Conservation (phyloP, 73 alveolate genomes). For the Tetrahymena elliotti region DNA sequence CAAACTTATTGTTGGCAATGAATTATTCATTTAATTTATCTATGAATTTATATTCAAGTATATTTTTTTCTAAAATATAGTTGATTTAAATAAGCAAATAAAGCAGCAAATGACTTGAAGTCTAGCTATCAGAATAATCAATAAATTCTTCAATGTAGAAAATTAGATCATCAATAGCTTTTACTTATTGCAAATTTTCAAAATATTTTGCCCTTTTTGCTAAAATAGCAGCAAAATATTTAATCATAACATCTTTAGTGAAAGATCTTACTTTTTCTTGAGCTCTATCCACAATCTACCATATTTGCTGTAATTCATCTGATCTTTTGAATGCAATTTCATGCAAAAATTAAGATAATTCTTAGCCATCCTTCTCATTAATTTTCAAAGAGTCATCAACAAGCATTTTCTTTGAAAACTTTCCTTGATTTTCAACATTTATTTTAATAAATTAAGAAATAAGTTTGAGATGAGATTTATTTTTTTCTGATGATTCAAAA, state of each 20-base stretch:
- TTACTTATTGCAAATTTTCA: not conserved
- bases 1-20: not conserved
- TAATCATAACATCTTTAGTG: not conserved
- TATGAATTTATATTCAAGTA: not conserved
- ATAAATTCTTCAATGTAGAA: not conserved
- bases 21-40: not conserved
- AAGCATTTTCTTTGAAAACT: not conserved
- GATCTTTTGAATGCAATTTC: not conserved
- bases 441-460: not conserved
- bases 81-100: not conserved
- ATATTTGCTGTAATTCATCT: not conserved
- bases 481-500: not conserved
- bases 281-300: not conserved
- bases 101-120: not conserved
- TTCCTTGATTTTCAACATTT: not conserved
- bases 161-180: not conserved
- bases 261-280: not conserved
- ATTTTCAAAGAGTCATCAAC: not conserved
- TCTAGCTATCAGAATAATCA: not conserved
- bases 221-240: not conserved
- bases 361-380: not conserved
- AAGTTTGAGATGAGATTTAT: not conserved
- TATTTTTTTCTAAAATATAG: not conserved
- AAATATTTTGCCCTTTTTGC: not conserved
- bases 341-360: not conserved